Base-by-base conservation (phyloP, 148 eudicot species). In the Mesembryanthemum crystallinum region DNA sequence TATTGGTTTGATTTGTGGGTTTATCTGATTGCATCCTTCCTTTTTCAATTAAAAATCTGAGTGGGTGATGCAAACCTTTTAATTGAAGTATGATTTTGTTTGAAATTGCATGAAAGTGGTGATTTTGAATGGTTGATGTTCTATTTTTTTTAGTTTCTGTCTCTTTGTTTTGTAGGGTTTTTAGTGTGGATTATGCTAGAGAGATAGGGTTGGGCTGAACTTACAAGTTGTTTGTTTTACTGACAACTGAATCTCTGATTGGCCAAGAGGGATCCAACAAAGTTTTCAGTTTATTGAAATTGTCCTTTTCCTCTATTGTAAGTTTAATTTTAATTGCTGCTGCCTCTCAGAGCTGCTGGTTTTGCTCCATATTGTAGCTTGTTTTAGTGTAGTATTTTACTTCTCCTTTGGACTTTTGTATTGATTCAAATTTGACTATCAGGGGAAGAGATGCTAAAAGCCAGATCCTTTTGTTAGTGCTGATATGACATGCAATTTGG, bases 61-160 rank as follows among this genome's bases (percentile, higher is more conserved):
- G 20, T 23, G 17, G 24, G 42, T 21, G 32, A 37, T 37, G 21
- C 35, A 32, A 27, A 35, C 21, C 27, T 7, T 23, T 76, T 35
- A 8, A 39, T 35, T 64, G 25, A 66, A 42, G 14, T 39, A 32
- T 75, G 65, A 6, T 54, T 75, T 25, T 66, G 64, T 67, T 37
- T 52, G 15, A 10, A 45, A 67, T 67, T 75, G 72, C 63, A 75
- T 75, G 71, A 32, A 75, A 52, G 4, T 51, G 49, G 28, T 64
- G 49, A 54, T 25, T 76, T 43, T 67, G 11, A 29, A 28, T 43
- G n/a, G 30, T 24, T 58, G 27, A 60, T 35, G 24, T 39, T 73
- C 67, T 58, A 13, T 60, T 20, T 71, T 23, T n/a, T n/a, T n/a
- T n/a, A n/a, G n/a, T 13, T 59, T 60, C 7, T 7, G 24, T 30